Evolutionary conservation across 352 stramenopile genomes (phyloP), one percentile per base, ranked within the genome.

Genomic region (Pythium rhizo-oryzae): DNA sequence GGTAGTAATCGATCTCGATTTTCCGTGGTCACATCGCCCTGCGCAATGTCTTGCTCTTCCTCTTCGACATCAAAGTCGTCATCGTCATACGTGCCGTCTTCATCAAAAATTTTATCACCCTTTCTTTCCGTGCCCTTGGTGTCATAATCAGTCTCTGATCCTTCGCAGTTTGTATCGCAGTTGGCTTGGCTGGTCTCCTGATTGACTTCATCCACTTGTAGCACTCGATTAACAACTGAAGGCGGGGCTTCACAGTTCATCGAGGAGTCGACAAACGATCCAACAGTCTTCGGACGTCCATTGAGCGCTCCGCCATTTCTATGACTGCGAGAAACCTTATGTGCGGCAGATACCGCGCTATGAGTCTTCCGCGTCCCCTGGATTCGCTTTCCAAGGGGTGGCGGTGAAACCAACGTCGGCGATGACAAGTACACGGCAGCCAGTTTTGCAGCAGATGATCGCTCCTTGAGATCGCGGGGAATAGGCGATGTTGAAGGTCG

Each of bases 331-430:
- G 12, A 46, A 19, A 19, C n/a, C n/a, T n/a, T n/a, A 13, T 19
- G 39, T 13, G 11, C 12, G 39, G 39, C 11, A 11, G 16, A 19
- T 3, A 33, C 50, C 18, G 54, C 54, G 47, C 55, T 64, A 11
- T 47, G 63, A 0, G 63, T 70, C 41, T 46, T 59, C 18, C 54
- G 13, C 21, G 37, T 52, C 5, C n/a, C 23, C 23, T 53, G 41
- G 63, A 85, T 72, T 4, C 81, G 72, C 53, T 84, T 84, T 4
- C 62, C 58, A 13, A 87, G 56, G 12, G 80, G 75, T 6, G 80
- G 87, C 21, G 80, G 78, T 41, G 84, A 78, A 2, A 88, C 75
- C 56, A 89, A 86, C 6, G 78, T 62, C 4, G 72, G 67, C 15
- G 67, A 52, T 16, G 60, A 63, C 18, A 69, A 68, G 49, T 87